Percentiles rank a stretch among this genome's conserved stretches.
Evolutionary conservation across 352 stramenopile genomes (phyloP).

Genomic region (Globisporangium nodosum): DNA sequence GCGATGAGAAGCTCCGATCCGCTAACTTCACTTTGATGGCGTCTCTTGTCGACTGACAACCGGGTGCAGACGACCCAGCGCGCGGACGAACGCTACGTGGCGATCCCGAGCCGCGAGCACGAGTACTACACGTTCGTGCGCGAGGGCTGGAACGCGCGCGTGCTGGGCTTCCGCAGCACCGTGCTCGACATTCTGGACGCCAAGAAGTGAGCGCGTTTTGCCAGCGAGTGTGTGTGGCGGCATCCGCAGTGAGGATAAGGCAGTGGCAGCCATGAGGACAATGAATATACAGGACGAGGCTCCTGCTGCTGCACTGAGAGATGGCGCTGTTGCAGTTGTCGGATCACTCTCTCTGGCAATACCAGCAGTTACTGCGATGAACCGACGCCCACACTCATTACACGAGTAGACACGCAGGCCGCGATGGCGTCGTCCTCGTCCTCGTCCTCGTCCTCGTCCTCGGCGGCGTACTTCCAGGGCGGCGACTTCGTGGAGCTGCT

Average conservation of each 20-base stretch:
- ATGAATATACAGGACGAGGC: neutral
- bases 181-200: constrained; percentile 43
- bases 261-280: no score
- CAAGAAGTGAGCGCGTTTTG: constrained; percentile 20
- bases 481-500: constrained; percentile 80
- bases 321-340: no score
- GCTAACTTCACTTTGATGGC: neutral
- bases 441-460: constrained; percentile 1
- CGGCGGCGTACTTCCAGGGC: constrained; percentile 62
- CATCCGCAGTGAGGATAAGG: neutral
- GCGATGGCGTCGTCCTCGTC: neutral
- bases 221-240: neutral
- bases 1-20: neutral
- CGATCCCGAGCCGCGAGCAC: constrained; percentile 64
- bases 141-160: constrained; percentile 65
- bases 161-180: constrained; percentile 56
- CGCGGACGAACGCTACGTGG: constrained; percentile 48
- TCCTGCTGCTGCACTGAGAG: no score
- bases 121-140: constrained; percentile 79
- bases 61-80: constrained; percentile 6
- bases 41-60: neutral
- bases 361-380: no score
- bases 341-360: no score
- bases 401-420: no score
- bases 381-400: no score